A percentile compares a stretch with the other conserved stretches of the same genome.
Conservation (phyloP, 116 monocot genomes). For the Cymodocea nodosa region DNA sequence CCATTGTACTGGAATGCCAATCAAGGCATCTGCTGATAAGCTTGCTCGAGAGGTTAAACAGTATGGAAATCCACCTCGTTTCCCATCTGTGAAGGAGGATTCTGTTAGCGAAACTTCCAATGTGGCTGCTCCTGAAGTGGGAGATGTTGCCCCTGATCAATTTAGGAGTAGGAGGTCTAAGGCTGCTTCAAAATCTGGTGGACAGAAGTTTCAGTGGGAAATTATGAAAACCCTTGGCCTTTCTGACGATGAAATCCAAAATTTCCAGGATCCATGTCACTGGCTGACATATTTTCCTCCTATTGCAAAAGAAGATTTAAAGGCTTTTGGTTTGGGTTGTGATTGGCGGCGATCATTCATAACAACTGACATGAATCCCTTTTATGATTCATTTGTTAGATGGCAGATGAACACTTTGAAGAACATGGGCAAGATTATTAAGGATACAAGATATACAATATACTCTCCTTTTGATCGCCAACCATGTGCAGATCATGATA, state of each 20-base stretch:
- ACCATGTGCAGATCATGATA: constrained; percentile 96
- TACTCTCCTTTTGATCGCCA: constrained; percentile 93
- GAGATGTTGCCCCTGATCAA: constrained; percentile 48
- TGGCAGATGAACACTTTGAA: constrained; percentile 92
- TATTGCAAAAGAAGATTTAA: constrained; percentile 73
- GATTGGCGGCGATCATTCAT: constrained; percentile 98
- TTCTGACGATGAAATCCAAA: constrained; percentile 60
- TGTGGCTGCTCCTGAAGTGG: constrained; percentile 21
- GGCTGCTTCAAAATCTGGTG: constrained; percentile 64
- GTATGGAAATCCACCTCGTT: constrained; percentile 72
- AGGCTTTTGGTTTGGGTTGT: constrained; percentile 80
- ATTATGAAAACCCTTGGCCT: constrained; percentile 86
- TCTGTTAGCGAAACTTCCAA: constrained; percentile 1
- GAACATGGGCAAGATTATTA: constrained; percentile 74
- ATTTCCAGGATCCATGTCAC: constrained; percentile 61
- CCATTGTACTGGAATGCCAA: constrained; percentile 98
- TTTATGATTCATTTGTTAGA: constrained; percentile 85
- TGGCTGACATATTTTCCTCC: constrained; percentile 88
- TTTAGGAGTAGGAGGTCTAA: constrained; percentile 92
- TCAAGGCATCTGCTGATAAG: constrained; percentile 96
- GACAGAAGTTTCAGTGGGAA: constrained; percentile 87
- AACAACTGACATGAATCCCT: constrained; percentile 89
- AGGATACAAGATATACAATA: constrained; percentile 77
- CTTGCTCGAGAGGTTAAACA: constrained; percentile 52
- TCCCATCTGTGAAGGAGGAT: constrained; percentile 36